Percentiles rank a stretch among this genome's conserved stretches.
phyloP scores from a whole-genome alignment of 2,329 filamentous ascomycete genomes.

The Penicillium janthinellum region DNA sequence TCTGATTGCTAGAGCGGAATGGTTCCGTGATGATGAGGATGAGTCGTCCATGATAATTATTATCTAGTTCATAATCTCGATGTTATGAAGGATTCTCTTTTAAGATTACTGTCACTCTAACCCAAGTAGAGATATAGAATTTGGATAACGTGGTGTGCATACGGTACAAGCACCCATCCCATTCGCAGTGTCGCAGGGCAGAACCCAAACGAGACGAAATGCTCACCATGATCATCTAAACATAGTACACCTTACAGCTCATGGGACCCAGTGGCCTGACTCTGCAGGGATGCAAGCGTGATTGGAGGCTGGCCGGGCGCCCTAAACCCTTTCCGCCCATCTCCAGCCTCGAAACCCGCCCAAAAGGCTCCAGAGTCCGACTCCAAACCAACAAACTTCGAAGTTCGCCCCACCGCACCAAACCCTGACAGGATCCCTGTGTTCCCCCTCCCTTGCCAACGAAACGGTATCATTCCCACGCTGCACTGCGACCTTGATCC shows the following conservation, averaged over 20 bases:
- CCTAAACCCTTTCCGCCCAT: conserved; percentile 3
- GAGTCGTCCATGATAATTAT: neutral
- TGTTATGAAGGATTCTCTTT: neutral
- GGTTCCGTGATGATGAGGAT: neutral
- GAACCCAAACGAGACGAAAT: neutral
- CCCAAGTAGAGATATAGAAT: neutral
- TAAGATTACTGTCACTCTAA: neutral
- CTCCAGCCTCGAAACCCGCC: neutral
- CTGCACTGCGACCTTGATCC: conserved; percentile 36
- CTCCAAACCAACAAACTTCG: neutral
- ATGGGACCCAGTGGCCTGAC: conserved; percentile 29
- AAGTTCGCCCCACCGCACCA: neutral
- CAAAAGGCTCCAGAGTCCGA: neutral
- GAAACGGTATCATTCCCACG: conserved; percentile 24
- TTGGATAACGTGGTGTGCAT: neutral
- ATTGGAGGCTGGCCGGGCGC: conserved; percentile 17
- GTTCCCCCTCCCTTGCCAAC: conserved; percentile 6
- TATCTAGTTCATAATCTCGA: neutral
- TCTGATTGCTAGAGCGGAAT: neutral
- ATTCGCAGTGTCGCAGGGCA: neutral
- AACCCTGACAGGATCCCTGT: neutral
- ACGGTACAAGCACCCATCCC: neutral
- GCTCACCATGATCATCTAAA: conserved; percentile 13
- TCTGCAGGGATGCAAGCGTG: conserved; percentile 23
- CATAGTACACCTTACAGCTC: conserved; percentile 31